A percentile compares a stretch with the other conserved stretches of the same genome.
These are phyloP conservation scores for Hygrophoropsis aurantiaca DNA, from an alignment of 768 basidiomycete genomes.

Conservation along the genomic window DNA sequence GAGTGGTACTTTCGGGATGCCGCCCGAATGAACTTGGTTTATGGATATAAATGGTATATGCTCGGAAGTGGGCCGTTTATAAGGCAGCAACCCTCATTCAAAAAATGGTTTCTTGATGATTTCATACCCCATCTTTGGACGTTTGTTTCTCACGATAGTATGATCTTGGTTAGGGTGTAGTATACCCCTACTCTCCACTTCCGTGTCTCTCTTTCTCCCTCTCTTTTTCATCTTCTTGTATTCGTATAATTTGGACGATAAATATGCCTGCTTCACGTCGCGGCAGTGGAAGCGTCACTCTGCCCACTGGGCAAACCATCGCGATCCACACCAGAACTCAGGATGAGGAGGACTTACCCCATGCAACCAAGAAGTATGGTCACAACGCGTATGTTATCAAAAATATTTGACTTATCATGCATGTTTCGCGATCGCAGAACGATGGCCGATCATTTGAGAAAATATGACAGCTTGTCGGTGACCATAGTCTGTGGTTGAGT, in stretches of 20 bases:
- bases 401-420: conserved; percentile 7
- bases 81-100: not conserved
- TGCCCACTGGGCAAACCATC: conserved; percentile 75
- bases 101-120: conserved; percentile 2
- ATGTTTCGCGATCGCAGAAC: conserved; percentile 49
- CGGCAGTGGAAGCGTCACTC: conserved; percentile 71
- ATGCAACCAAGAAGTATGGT: conserved; percentile 90
- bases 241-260: not conserved
- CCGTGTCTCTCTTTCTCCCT: conserved; percentile 10
- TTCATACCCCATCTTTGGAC: conserved; percentile 4
- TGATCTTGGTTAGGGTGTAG: conserved; percentile 3
- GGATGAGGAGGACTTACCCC: conserved; percentile 84
- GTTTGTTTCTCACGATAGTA: conserved; percentile 23
- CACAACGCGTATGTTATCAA: conserved; percentile 4
- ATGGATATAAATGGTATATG: not conserved
- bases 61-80: not conserved
- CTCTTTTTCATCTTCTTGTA: conserved; percentile 6
- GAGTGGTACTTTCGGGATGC: not conserved
- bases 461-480: conserved; percentile 83
- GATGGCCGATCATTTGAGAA: conserved; percentile 91
- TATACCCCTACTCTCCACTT: conserved; percentile 16
- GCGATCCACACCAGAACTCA: conserved; percentile 88
- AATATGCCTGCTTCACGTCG: conserved; percentile 70
- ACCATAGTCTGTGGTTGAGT: conserved; percentile 12
- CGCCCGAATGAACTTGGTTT: not conserved